Evolutionary conservation across 169 alveolate species (phyloP).

Genomic region (Plasmodium malariae): DNA sequence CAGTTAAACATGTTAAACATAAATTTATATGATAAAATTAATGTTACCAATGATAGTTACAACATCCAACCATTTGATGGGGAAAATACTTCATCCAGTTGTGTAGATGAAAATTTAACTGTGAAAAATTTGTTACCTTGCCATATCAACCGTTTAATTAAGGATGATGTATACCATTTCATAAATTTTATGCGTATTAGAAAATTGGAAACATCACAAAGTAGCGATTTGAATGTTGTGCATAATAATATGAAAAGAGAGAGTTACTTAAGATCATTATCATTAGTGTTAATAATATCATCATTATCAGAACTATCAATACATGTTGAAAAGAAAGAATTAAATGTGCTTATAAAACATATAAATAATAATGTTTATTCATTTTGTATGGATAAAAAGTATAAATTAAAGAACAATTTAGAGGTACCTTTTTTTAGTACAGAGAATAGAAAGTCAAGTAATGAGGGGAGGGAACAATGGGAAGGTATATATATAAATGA

Average conservation of each 20-base stretch:
- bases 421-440: not conserved
- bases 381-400: not conserved
- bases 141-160: too few species aligned
- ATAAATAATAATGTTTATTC: not conserved
- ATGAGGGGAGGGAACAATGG: not conserved
- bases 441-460: not conserved
- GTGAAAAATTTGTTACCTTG: too few species aligned
- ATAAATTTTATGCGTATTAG: not conserved
- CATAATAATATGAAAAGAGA: not conserved
- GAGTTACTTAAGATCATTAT: too few species aligned
- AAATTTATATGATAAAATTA: not conserved
- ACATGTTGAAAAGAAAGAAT: not conserved
- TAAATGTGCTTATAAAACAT: not conserved
- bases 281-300: not conserved
- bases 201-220: not conserved
- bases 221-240: too few species aligned
- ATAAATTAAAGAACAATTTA: not conserved
- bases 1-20: too few species aligned
- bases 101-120: too few species aligned
- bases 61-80: too few species aligned
- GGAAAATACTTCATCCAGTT: too few species aligned
- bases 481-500: too few species aligned
- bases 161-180: too few species aligned
- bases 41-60: not conserved
- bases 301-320: not conserved